Percentiles rank a stretch among this genome's conserved stretches.
Evolutionary conservation across 140 eudicot species (phyloP).

Genomic region (Ambrosia hybrid): DNA sequence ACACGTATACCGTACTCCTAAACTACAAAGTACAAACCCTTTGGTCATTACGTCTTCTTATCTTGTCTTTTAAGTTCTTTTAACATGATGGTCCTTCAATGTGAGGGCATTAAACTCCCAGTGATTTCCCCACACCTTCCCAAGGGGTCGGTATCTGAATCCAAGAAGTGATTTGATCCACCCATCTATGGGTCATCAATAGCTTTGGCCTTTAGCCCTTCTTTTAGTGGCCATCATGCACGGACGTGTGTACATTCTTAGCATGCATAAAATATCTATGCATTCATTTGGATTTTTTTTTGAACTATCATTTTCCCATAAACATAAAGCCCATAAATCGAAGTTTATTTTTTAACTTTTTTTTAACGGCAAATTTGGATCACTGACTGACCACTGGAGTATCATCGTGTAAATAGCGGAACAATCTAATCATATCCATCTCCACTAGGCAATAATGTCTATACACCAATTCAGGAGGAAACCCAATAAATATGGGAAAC

Average conservation of each 20-base stretch:
- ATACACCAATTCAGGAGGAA: no score
- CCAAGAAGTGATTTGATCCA: neutral
- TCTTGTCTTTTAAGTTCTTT: neutral
- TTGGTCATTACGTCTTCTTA: no score
- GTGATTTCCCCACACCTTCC: no score
- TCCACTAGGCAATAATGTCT: no score
- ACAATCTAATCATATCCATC: no score
- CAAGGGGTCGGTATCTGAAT: neutral
- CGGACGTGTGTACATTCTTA: neutral
- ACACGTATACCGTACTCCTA: no score
- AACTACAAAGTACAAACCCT: no score
- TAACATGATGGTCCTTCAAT: neutral
- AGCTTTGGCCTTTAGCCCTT: neutral
- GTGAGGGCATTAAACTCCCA: no score
- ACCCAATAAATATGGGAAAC: no score
- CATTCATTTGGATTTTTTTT: neutral
- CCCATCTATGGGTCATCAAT: neutral
- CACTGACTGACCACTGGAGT: no score
- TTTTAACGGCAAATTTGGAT: no score
- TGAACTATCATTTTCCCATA: neutral
- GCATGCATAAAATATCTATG: neutral
- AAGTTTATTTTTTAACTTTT: neutral
- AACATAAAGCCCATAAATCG: neutral
- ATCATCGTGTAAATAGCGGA: no score
- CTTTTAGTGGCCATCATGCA: conserved; percentile 13